Conservation (phyloP, 257 asterid genomes). For the Fraxinus americana region DNA sequence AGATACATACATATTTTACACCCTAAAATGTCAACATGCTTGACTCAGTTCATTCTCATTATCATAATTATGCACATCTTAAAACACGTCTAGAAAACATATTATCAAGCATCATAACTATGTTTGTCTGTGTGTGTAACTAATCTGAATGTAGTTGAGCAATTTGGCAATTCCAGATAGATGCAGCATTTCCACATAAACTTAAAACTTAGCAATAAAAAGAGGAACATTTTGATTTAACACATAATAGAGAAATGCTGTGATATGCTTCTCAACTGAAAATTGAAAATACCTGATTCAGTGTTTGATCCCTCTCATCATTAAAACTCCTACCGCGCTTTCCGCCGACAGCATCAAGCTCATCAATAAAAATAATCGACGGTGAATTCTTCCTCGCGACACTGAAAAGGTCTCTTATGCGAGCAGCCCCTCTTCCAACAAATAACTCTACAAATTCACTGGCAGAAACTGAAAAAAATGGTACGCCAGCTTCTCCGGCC, state of each 20-base stretch:
- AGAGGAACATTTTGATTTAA: background rate
- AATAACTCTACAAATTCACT: constrained; percentile 96
- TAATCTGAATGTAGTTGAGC: constrained; percentile 2
- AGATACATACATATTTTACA: constrained; percentile 9
- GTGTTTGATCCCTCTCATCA: constrained; percentile 95
- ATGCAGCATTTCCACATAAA: background rate
- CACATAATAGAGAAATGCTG: constrained; percentile 9
- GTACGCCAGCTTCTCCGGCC: constrained; percentile 97
- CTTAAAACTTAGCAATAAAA: background rate
- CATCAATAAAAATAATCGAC: constrained; percentile 90
- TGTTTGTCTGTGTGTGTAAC: background rate
- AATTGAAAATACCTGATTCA: constrained; percentile 72
- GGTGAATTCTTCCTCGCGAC: constrained; percentile 93
- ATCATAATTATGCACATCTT: background rate
- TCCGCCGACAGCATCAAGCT: constrained; percentile 98
- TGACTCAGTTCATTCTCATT: background rate
- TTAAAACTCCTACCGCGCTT: constrained; percentile 96
- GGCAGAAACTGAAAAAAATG: constrained; percentile 94
- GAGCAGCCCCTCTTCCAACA: constrained; percentile 99
- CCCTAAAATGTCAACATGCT: background rate
- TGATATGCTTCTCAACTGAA: background rate
- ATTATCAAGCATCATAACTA: background rate
- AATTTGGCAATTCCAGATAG: background rate
- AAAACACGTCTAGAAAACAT: background rate
- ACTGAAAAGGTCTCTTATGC: constrained; percentile 80